Evolutionary conservation across 1,284 basidiomycete species (phyloP).

Genomic region (Ganoderma leucocontextum): DNA sequence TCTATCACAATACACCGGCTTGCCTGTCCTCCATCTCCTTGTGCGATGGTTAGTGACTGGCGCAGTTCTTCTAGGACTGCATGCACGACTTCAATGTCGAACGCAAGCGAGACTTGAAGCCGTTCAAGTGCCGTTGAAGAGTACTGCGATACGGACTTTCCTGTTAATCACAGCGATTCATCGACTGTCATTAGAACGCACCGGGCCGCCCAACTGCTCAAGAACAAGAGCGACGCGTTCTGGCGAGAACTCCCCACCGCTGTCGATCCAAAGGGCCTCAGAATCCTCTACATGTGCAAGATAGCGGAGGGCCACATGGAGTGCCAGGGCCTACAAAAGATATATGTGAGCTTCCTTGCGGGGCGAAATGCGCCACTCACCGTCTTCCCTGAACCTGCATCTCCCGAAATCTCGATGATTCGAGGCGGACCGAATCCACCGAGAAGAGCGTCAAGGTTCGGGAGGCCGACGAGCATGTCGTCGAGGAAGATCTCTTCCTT

Average conservation of each 20-base stretch:
- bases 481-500: conserved; percentile 38
- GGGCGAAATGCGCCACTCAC: conserved; percentile 48
- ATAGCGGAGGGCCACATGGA: conserved; percentile 64
- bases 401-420: conserved; percentile 73
- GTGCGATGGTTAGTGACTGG: conserved; percentile 18
- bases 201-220: conserved; percentile 45
- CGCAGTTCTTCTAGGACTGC: conserved; percentile 52
- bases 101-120: conserved; percentile 59
- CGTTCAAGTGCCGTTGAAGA: conserved; percentile 43
- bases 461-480: conserved; percentile 49
- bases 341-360: background rate
- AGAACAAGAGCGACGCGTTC: conserved; percentile 55
- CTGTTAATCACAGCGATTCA: background rate
- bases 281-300: conserved; percentile 49
- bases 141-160: background rate
- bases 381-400: conserved; percentile 68
- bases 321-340: conserved; percentile 57
- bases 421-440: conserved; percentile 53
- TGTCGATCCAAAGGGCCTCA: conserved; percentile 74
- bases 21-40: conserved; percentile 20
- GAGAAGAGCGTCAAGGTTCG: conserved; percentile 58
- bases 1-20: conserved; percentile 70
- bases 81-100: conserved; percentile 63
- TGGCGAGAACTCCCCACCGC: conserved; percentile 68
- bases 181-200: conserved; percentile 29